Percentiles rank a stretch among this genome's conserved stretches.
Evolutionary conservation across 2,329 filamentous ascomycete species (phyloP).

Genomic region (Ophiocordyceps camponoti-leonardi): DNA sequence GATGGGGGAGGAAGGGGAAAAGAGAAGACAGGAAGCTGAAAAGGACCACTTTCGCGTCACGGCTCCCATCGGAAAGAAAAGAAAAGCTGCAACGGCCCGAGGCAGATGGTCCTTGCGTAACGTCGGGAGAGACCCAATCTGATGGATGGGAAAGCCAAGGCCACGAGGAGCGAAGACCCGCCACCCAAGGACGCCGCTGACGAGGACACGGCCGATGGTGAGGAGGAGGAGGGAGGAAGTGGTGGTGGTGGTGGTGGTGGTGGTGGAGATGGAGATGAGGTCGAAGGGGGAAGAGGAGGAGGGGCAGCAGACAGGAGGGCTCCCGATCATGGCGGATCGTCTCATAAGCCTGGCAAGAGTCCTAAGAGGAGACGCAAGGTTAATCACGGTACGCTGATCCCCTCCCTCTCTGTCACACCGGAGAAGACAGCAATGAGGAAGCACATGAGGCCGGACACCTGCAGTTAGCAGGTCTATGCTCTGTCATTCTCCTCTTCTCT

Average conservation of each 20-base stretch:
- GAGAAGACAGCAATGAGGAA: background rate
- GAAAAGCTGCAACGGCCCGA: slow-evolving; percentile 2
- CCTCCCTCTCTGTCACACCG: slow-evolving; percentile 1
- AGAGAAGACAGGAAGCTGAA: background rate
- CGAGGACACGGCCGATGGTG: slow-evolving; percentile 4
- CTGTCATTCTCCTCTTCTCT: slow-evolving; percentile 3
- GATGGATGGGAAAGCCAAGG: slow-evolving; percentile 15
- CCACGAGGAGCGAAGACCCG: slow-evolving; percentile 4
- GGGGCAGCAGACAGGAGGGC: no score
- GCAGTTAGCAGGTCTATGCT: background rate
- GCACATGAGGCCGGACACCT: background rate
- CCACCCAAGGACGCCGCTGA: background rate
- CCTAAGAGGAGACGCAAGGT: slow-evolving; percentile 79
- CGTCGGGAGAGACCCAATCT: slow-evolving; percentile 14
- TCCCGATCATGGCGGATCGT: background rate
- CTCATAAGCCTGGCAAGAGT: slow-evolving; percentile 26
- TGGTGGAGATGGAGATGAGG: background rate
- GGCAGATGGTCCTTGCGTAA: slow-evolving; percentile 3
- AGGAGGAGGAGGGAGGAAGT: background rate
- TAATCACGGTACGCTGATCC: slow-evolving; percentile 55
- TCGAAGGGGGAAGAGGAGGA: background rate
- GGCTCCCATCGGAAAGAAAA: background rate
- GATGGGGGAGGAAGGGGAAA: background rate
- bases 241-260: background rate
- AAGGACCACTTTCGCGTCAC: background rate